Conservation (phyloP, 768 basidiomycete species). For the Suillus subluteus region DNA sequence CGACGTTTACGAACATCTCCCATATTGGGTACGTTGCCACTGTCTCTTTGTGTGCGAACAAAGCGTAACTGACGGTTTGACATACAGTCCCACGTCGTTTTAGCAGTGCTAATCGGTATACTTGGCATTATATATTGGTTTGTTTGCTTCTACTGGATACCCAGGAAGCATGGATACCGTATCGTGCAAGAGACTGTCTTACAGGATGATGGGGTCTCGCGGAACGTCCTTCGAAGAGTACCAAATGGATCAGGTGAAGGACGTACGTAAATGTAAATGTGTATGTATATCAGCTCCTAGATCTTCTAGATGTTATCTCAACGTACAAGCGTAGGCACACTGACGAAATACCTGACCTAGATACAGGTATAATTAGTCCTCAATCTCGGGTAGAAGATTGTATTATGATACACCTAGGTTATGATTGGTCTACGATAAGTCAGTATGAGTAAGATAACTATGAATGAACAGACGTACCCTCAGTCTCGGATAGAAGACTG, state of each 20-base stretch:
- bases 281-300: background rate
- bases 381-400: too few relatives aligned
- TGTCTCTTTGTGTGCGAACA: background rate
- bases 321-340: background rate
- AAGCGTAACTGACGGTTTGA: background rate
- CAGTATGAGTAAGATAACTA: too few relatives aligned
- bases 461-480: too few relatives aligned
- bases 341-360: too few relatives aligned
- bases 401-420: too few relatives aligned
- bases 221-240: constrained; percentile 52
- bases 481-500: too few relatives aligned
- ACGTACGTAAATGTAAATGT: background rate
- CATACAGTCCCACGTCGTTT: constrained; percentile 52
- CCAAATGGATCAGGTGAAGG: constrained; percentile 14
- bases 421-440: too few relatives aligned
- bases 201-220: constrained; percentile 62
- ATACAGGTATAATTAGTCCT: too few relatives aligned
- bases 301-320: background rate
- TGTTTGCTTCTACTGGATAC: constrained; percentile 53
- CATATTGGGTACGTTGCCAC: constrained; percentile 63
- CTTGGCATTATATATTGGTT: constrained; percentile 63
- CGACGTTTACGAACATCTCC: constrained; percentile 57
- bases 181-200: constrained; percentile 49
- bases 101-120: constrained; percentile 48
- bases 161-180: constrained; percentile 49